Conservation (phyloP, 2,329 filamentous ascomycete species). For the Fusarium nurragi region DNA sequence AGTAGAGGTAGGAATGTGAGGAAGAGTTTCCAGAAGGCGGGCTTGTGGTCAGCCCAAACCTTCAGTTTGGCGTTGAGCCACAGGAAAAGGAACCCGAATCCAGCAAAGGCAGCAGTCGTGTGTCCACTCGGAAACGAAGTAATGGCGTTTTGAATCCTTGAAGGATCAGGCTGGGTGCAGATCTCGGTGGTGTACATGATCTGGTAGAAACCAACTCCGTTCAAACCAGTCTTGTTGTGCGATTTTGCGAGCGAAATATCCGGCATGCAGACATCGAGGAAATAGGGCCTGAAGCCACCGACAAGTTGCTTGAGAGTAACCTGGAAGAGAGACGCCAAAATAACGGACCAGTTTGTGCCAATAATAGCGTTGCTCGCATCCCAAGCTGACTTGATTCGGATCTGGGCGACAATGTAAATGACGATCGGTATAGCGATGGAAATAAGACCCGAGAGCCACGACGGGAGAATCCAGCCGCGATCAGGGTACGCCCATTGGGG, state of each 20-base stretch:
- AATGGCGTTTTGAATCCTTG: slow-evolving; percentile 67
- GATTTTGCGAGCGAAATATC: slow-evolving; percentile 55
- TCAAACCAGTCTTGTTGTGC: slow-evolving; percentile 53
- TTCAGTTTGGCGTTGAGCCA: slow-evolving; percentile 79
- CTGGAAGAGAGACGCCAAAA: slow-evolving; percentile 70
- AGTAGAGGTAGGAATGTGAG: slow-evolving; percentile 68
- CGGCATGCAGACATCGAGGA: slow-evolving; percentile 71
- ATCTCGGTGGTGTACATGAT: slow-evolving; percentile 73
- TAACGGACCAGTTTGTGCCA: slow-evolving; percentile 68
- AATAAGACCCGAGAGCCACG: slow-evolving; percentile 66
- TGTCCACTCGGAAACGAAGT: slow-evolving; percentile 76
- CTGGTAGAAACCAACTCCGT: slow-evolving; percentile 61
- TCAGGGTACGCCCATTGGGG: slow-evolving; percentile 72
- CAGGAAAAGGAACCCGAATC: slow-evolving; percentile 70
- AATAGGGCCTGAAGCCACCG: slow-evolving; percentile 70
- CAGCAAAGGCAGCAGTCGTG: slow-evolving; percentile 70
- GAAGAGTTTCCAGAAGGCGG: slow-evolving; percentile 73
- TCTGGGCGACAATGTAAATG: slow-evolving; percentile 65
- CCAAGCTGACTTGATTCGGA: slow-evolving; percentile 66
- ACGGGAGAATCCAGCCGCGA: slow-evolving; percentile 69
- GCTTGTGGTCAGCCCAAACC: slow-evolving; percentile 72
- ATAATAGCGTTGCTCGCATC: slow-evolving; percentile 70
- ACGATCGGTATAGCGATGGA: slow-evolving; percentile 65
- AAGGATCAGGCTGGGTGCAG: slow-evolving; percentile 65
- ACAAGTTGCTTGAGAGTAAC: slow-evolving; percentile 73